Percentiles rank a stretch among this genome's conserved stretches.
Conservation (phyloP, 148 eudicot genomes). For the Rhododendron simsii region DNA sequence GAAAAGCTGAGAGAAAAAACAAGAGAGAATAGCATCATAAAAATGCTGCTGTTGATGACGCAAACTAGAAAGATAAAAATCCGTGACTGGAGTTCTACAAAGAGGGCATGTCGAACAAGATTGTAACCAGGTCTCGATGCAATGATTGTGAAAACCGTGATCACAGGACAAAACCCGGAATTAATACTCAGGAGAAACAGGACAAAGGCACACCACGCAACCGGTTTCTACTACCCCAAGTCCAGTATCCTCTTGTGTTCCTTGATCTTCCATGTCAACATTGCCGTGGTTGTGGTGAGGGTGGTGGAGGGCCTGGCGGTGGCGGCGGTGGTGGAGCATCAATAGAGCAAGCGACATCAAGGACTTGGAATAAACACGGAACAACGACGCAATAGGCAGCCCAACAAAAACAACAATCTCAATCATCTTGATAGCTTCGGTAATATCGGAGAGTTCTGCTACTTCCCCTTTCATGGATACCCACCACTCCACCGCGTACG, state of each 20-base stretch:
- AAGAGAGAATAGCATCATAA: background rate
- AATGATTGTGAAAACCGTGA: slow-evolving; percentile 12
- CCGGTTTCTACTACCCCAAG: background rate
- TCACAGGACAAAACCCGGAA: background rate
- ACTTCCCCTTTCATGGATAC: background rate
- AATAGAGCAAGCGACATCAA: background rate
- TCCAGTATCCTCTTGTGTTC: background rate
- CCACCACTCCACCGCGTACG: background rate
- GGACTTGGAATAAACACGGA: background rate
- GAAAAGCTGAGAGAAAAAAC: background rate
- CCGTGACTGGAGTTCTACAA: slow-evolving; percentile 1
- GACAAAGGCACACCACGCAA: slow-evolving; percentile 11
- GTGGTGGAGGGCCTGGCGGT: background rate
- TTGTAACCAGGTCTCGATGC: slow-evolving; percentile 18
- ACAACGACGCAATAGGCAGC: background rate
- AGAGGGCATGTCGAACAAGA: slow-evolving; percentile 10
- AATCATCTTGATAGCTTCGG: background rate
- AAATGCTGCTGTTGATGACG: background rate
- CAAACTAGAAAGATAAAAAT: background rate
- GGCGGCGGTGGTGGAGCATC: background rate
- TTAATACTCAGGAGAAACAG: background rate
- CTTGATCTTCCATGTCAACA: background rate
- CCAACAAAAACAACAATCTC: background rate
- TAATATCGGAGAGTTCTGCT: background rate
- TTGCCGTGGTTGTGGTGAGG: background rate